Evolutionary conservation across 2,329 filamentous ascomycete species (phyloP), one percentile per base, ranked within the genome.

Genomic region (Elsinoe australis): DNA sequence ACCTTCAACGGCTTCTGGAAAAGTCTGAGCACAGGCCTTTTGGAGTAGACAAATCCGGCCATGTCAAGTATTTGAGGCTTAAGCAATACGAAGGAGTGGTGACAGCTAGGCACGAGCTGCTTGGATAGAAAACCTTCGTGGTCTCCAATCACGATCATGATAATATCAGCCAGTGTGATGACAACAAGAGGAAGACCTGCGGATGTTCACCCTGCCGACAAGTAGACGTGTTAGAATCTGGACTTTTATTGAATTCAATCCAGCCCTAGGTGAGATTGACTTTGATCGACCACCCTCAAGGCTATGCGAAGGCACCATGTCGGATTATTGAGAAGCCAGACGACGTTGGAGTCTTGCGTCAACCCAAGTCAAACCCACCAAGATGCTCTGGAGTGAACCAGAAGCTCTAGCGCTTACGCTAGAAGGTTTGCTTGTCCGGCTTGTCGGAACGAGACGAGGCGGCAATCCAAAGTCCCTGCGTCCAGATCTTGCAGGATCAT

Each of bases 1-100:
- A 29, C 14, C 22, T n/a, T n/a, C 39, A 44, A 44, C 39, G 39
- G 39, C 26, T 44, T 44, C 39, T 44, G 39, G 39, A 44, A 32
- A 44, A 44, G 39, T 32, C 39, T 31, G n/a, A 26, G 36, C n/a
- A 26, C 9, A 14, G 22, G 12, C n/a, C n/a, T n/a, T n/a, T n/a
- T n/a, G n/a, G n/a, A n/a, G n/a, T n/a, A n/a, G n/a, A n/a, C n/a
- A n/a, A n/a, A n/a, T n/a, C n/a, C n/a, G n/a, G n/a, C n/a, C n/a
- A n/a, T n/a, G 26, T 22, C 19, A 10, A 38, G 35, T 22, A 21
- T 5, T 28, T 15, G 5, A 8, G 18, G 12, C 10, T 24, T 21
- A 28, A 44, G 39, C 34, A 18, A 38, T 18, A 38, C 34, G 18
- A 19, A n/a, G 19, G 12, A n/a, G n/a, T n/a, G n/a, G n/a, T n/a